Evolutionary conservation across 2,329 filamentous ascomycete species (phyloP).

Genomic region (Aureobasidium sp.): DNA sequence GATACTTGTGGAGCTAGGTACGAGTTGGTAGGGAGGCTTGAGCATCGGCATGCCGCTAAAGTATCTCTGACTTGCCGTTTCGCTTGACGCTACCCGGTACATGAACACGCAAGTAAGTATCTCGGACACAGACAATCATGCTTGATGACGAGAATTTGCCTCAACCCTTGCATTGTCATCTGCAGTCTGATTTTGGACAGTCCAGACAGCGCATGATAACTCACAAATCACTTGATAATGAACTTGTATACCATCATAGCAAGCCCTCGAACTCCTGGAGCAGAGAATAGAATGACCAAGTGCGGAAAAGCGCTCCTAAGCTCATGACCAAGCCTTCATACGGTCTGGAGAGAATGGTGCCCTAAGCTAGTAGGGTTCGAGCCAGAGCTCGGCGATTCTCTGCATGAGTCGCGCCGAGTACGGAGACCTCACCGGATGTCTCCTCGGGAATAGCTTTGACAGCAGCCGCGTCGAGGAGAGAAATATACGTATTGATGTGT

Average conservation of each 20-base stretch:
- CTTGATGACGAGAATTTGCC: background rate
- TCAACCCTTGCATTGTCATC: background rate
- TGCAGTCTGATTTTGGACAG: background rate
- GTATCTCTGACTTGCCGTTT: conserved; percentile 1
- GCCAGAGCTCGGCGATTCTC: conserved; percentile 1
- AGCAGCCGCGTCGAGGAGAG: background rate
- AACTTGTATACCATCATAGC: background rate
- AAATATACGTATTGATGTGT: background rate
- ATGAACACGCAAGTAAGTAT: background rate
- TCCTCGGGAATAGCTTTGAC: background rate
- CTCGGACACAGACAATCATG: background rate
- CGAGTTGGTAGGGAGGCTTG: background rate
- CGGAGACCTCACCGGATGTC: background rate
- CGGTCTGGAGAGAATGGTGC: background rate
- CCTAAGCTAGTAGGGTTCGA: background rate
- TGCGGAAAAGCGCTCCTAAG: background rate
- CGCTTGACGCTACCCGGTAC: background rate
- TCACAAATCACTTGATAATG: background rate
- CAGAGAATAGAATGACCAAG: background rate
- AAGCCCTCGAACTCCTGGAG: background rate
- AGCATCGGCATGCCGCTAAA: conserved; percentile 5
- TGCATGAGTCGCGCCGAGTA: conserved; percentile 9
- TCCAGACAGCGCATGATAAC: background rate
- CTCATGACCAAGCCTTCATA: background rate
- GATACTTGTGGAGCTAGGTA: background rate